Evolutionary conservation across 2,329 filamentous ascomycete genomes (phyloP), one percentile per base, ranked within the genome.

Genomic region (Orbilia ellipsospora): DNA sequence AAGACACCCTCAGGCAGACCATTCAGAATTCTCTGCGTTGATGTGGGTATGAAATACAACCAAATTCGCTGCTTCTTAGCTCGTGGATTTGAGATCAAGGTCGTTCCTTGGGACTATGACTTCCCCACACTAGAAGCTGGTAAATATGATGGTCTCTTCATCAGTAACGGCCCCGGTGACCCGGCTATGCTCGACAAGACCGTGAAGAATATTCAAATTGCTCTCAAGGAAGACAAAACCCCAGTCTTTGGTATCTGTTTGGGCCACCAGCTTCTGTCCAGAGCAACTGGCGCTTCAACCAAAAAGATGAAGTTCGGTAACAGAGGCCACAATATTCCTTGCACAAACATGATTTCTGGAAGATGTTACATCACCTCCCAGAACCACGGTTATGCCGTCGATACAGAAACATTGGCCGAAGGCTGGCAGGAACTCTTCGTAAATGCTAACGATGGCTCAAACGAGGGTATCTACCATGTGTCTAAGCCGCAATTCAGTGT

Each of bases 251-350:
- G 94, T 85, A 98, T 98, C 81, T 98, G 94, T 85, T 85, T 98
- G 80, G 94, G 94, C 69, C 94, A 98, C 83, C 94, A 98, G 84
- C 87, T 98, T 79, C 89, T 98, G 62, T 93, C 94, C 64, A 88
- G 93, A 79, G 93, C 94, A 70, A 89, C 93, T 36, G 94, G 94
- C 66, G 94, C 94, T 55, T 86, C 86, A 55, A 98, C 95, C 0
- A 84, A 87, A 80, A 99, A 99, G 87, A 96, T 99, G 93, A 98
- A 98, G 87, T 99, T 97, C 81, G 95, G 95, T 85, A 99, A 99
- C 85, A 92, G 95, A 81, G 95, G 94, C 51, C 93, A 96, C 86
- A 99, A 99, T 85, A 98, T 99, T 81, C 95, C 95, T 52, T 97
- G 94, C 86, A 98, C 94, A 10, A 97, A 92, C 84, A 88, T 97